phyloP scores from a whole-genome alignment of 2,329 filamentous ascomycete genomes.

The Bertia moriformis region DNA sequence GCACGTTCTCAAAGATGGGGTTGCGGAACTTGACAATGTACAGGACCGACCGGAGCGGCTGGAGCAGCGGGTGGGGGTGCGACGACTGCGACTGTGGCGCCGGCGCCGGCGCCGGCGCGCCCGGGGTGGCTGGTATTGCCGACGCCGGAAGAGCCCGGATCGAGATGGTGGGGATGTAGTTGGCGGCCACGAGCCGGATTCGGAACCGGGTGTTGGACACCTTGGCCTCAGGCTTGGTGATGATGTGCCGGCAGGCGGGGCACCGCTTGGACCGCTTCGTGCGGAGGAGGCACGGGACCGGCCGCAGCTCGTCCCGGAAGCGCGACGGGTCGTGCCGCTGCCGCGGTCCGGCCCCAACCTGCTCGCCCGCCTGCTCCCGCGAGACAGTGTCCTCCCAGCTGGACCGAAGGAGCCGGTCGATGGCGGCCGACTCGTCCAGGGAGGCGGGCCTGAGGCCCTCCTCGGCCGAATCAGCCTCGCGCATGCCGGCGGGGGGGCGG shows the following conservation, averaged over 20 bases:
- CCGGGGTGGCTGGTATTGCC: constrained; percentile 15
- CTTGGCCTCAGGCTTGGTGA: constrained; percentile 86
- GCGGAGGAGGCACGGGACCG: constrained; percentile 67
- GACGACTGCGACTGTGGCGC: too few relatives aligned
- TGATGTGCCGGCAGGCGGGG: constrained; percentile 80
- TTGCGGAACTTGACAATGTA: constrained; percentile 85
- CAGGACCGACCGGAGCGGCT: constrained; percentile 51
- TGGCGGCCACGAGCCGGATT: constrained; percentile 76
- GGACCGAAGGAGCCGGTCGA: constrained; percentile 40
- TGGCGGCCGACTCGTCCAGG: constrained; percentile 44
- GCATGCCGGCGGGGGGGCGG: constrained; percentile 49
- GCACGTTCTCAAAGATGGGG: constrained; percentile 80
- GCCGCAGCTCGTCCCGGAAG: constrained; percentile 63
- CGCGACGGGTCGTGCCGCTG: constrained; percentile 32
- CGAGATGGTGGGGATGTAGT: constrained; percentile 72
- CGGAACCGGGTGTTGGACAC: constrained; percentile 79
- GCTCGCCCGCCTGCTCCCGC: constrained; percentile 28
- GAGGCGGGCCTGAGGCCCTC: constrained; percentile 59
- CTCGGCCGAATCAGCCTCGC: constrained; percentile 55
- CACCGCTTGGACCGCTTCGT: constrained; percentile 93
- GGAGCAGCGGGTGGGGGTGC: constrained; percentile 28
- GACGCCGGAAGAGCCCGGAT: constrained; percentile 47
- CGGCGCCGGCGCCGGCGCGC: constrained; percentile 5
- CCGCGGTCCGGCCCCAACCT: constrained; percentile 30
- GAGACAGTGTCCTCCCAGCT: constrained; percentile 52